Conservation (phyloP, 2,329 filamentous ascomycete species). For the Pseudopyricularia javanii region DNA sequence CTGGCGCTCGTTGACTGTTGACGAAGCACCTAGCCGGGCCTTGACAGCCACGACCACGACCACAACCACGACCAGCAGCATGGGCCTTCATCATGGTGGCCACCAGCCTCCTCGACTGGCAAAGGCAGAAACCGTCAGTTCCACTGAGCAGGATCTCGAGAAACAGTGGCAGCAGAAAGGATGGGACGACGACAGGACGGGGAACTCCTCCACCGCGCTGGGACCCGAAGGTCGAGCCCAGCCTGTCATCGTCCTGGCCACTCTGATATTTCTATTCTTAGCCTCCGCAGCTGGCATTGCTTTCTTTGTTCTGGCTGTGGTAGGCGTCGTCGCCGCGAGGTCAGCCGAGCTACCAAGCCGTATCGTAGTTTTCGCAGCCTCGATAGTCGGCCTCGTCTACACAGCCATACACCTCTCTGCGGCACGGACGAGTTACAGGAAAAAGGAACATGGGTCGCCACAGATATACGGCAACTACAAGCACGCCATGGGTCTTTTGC, state of each 20-base stretch:
- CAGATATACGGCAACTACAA: conserved; percentile 16
- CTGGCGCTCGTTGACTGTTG: not conserved
- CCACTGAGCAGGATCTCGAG: not conserved
- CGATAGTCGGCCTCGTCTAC: conserved; percentile 13
- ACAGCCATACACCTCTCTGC: conserved; percentile 16
- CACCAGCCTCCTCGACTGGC: not conserved
- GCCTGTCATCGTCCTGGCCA: conserved; percentile 14
- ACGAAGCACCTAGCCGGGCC: not conserved
- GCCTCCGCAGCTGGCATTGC: conserved; percentile 14
- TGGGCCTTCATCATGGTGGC: not conserved
- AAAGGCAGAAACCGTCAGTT: not conserved
- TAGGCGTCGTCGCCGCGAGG: conserved; percentile 10
- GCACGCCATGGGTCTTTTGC: conserved; percentile 16
- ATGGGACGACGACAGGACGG: not conserved
- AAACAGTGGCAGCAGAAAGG: not conserved
- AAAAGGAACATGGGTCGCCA: conserved; percentile 11
- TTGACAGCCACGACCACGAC: not conserved
- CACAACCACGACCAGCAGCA: not conserved
- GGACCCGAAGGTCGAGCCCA: not conserved
- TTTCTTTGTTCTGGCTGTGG: conserved; percentile 14
- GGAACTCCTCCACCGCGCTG: not conserved
- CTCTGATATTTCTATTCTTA: conserved; percentile 17
- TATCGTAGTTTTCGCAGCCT: conserved; percentile 17
- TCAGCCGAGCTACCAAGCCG: conserved; percentile 14
- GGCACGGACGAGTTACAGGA: conserved; percentile 11